phyloP scores from a whole-genome alignment of 2,329 filamentous ascomycete genomes.

The Cercospora berteroae region DNA sequence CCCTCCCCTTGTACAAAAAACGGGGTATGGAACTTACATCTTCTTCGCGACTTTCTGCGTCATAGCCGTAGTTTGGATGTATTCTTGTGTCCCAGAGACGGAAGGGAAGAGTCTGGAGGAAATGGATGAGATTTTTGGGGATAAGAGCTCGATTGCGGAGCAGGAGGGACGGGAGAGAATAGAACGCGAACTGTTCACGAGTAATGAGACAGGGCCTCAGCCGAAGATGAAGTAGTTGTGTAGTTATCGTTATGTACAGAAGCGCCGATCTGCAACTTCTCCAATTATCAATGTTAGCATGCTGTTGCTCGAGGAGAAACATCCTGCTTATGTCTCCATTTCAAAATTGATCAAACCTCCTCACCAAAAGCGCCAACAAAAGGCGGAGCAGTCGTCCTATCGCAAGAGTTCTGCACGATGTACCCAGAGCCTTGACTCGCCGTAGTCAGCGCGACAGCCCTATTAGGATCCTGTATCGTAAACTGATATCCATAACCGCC shows the following conservation, averaged over 20 bases:
- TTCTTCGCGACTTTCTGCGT: slow-evolving; percentile 60
- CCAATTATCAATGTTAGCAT: background rate
- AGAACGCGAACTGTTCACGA: slow-evolving; percentile 26
- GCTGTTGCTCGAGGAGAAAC: too few relatives aligned
- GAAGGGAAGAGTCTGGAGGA: slow-evolving; percentile 43
- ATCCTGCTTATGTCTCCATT: too few relatives aligned
- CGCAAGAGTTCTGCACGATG: slow-evolving; percentile 9
- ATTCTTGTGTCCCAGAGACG: slow-evolving; percentile 58
- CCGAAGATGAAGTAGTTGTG: background rate
- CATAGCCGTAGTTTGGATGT: slow-evolving; percentile 53
- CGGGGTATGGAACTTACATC: slow-evolving; percentile 57
- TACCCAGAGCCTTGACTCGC: slow-evolving; percentile 2
- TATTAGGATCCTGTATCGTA: slow-evolving; percentile 13
- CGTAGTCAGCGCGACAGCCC: slow-evolving; percentile 2
- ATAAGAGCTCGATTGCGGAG: slow-evolving; percentile 28
- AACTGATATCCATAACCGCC: slow-evolving; percentile 13
- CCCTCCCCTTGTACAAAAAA: slow-evolving; percentile 45
- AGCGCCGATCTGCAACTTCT: background rate
- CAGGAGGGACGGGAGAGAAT: slow-evolving; percentile 30
- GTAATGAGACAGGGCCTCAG: slow-evolving; percentile 5
- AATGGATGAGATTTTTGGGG: slow-evolving; percentile 34
- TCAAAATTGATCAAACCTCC: background rate
- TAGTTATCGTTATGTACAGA: background rate
- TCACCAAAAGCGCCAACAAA: background rate
- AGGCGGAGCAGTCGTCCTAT: slow-evolving; percentile 2